Base-by-base conservation (phyloP, 2,329 filamentous ascomycete species). In the Beauveria scarabaeidicola region DNA sequence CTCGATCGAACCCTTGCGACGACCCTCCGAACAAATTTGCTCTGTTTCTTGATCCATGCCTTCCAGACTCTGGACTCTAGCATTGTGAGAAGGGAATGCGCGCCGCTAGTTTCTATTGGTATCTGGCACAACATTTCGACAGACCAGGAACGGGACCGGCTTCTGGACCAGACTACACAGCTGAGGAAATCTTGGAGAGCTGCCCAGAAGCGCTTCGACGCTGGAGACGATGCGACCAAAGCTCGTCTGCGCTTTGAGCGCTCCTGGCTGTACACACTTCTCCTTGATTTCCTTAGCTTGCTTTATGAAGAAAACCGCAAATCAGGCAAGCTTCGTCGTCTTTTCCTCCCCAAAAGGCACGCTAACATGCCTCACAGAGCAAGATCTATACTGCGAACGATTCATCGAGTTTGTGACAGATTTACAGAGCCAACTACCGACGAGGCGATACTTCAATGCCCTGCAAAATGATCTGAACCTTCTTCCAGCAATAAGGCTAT, bases 121-220 rank as follows among this genome's bases (percentile, higher is more conserved):
- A 91, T 94, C 67, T 99, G 94, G 94, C 90, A 97, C 68, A 95
- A 96, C 69, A 76, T 99, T 41, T 89, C 90, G 32, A 89, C 83
- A 60, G 91, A 95, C 38, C 80, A 82, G 61, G 83, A 86, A 63
- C 84, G 91, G 65, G 90, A 96, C 58, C 77, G 78, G 38, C 83
- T 86, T 59, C 80, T 99, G 32, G 85, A 90, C 47, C 86, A 89
- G 65, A 82, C 83, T 51, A 75, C 84, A n/a, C 86, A 90, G 64
- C 74, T 96, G 66, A 87, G 84, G 70, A 97, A 97, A 72, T 88
- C 91, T 53, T 99, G 94, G 94, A 87, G 91, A 67, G 91, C 92
- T 9, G 82, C 91, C 1, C 81, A 80, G 21, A 97, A 96, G 75
- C 83, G 92, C 64, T 97, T 89, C 66, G 92, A 97, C 62, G 85